Evolutionary conservation across 805 yeast species (phyloP).

Genomic region (Starmerella sirachaensis): DNA sequence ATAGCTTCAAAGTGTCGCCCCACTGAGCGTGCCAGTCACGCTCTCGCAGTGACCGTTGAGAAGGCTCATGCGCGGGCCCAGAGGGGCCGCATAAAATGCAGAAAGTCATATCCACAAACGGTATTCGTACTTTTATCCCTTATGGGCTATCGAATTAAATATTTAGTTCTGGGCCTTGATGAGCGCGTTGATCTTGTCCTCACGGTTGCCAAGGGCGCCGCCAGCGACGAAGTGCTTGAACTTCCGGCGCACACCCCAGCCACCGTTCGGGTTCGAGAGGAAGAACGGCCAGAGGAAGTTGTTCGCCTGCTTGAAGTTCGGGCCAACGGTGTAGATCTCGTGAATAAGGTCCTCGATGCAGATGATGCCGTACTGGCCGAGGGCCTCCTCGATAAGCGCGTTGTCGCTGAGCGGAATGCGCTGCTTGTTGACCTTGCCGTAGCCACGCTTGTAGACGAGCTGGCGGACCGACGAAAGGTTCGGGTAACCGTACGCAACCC

Average conservation of each 20-base stretch:
- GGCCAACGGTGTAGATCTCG: constrained; percentile 93
- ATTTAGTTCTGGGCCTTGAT: constrained; percentile 84
- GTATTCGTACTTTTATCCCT: no score
- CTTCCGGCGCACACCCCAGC: constrained; percentile 95
- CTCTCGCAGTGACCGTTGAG: no score
- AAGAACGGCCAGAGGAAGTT: constrained; percentile 98
- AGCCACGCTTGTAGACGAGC: constrained; percentile 94
- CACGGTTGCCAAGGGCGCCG: constrained; percentile 98
- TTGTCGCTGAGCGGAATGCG: constrained; percentile 84
- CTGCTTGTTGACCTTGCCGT: constrained; percentile 94
- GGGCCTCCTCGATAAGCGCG: constrained; percentile 72
- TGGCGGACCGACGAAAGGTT: constrained; percentile 81
- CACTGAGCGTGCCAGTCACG: no score
- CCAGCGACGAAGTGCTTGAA: constrained; percentile 96
- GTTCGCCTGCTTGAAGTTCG: constrained; percentile 97
- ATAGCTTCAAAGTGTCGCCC: no score
- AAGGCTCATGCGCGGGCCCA: no score
- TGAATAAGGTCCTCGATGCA: constrained; percentile 90
- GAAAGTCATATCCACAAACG: no score
- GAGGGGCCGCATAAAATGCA: no score
- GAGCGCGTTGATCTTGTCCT: constrained; percentile 86
- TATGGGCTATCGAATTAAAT: constrained; percentile 6
- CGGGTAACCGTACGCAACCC: constrained; percentile 97
- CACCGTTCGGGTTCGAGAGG: constrained; percentile 93
- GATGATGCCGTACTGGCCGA: constrained; percentile 86